Conservation (phyloP, 1,284 basidiomycete species). For the Apiotrichum porosum region DNA sequence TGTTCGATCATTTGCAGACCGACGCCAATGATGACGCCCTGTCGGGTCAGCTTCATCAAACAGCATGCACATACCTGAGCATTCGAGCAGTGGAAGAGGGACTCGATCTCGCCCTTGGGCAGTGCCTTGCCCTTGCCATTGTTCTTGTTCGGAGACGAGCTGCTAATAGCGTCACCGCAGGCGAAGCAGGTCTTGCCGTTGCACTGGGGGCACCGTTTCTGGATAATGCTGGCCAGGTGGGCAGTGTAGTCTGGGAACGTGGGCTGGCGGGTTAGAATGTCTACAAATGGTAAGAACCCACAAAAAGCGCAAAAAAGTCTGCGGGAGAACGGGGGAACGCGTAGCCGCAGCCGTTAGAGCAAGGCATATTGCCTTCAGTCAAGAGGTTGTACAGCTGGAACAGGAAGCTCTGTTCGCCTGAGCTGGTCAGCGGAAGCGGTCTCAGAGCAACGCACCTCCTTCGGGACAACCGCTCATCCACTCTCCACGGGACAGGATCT, state of each 20-base stretch:
- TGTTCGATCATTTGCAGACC: slow-evolving; percentile 57
- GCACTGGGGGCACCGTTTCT: slow-evolving; percentile 62
- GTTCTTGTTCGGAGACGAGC: no score
- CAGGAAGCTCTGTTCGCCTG: slow-evolving; percentile 75
- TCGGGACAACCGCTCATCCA: slow-evolving; percentile 97
- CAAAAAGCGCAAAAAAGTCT: slow-evolving; percentile 76
- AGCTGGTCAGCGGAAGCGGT: neutral
- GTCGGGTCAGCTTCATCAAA: neutral
- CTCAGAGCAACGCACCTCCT: slow-evolving; percentile 49
- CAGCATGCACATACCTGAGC: slow-evolving; percentile 57
- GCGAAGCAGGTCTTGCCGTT: slow-evolving; percentile 68
- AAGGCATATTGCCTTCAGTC: slow-evolving; percentile 59
- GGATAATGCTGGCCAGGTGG: slow-evolving; percentile 59
- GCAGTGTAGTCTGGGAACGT: slow-evolving; percentile 66
- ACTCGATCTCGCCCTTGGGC: slow-evolving; percentile 48
- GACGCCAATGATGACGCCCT: slow-evolving; percentile 78
- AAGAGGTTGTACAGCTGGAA: slow-evolving; percentile 76
- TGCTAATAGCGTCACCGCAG: slow-evolving; percentile 61
- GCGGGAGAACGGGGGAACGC: slow-evolving; percentile 58
- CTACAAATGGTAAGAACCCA: slow-evolving; percentile 51
- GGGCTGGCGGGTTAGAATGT: slow-evolving; percentile 56
- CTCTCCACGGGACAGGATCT: slow-evolving; percentile 75
- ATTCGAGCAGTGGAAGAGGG: slow-evolving; percentile 78
- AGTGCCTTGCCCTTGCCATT: slow-evolving; percentile 13
- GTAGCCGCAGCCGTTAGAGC: slow-evolving; percentile 67